Evolutionary conservation across 2,329 filamentous ascomycete species (phyloP).

Genomic region (Verticillium albo-atrum): DNA sequence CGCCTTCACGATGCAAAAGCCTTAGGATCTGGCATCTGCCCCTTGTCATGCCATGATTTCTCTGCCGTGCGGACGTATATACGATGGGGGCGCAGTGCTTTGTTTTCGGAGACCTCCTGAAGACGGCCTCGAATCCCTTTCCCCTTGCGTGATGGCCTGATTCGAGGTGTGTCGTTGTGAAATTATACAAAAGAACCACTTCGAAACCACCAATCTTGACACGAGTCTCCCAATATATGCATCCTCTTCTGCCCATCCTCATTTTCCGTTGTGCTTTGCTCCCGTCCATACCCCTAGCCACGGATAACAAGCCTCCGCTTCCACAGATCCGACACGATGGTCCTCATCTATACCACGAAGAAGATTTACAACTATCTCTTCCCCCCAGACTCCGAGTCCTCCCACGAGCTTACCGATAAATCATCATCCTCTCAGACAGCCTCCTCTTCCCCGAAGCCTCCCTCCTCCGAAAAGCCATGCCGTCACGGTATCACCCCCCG

Average conservation of each 20-base stretch:
- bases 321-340: not conserved
- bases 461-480: not conserved
- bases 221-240: not conserved
- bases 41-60: not conserved
- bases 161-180: not conserved
- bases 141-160: not conserved
- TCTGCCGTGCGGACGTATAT: not conserved
- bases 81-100: not conserved
- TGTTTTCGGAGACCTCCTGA: not conserved
- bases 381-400: not conserved
- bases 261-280: not conserved
- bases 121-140: not conserved
- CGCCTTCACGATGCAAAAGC: not conserved
- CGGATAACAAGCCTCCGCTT: not conserved
- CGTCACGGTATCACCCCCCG: not conserved
- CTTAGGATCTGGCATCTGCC: not conserved
- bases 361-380: slow-evolving; percentile 1
- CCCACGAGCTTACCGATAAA: not conserved
- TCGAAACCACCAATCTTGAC: not conserved
- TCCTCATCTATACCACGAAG: slow-evolving; percentile 8
- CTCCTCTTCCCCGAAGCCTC: not conserved
- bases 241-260: not conserved
- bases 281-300: not conserved
- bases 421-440: not conserved
- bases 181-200: not conserved